These are phyloP conservation scores for Neonectria faginata DNA, from an alignment of 2,329 filamentous ascomycete genomes.

Conservation along the genomic window DNA sequence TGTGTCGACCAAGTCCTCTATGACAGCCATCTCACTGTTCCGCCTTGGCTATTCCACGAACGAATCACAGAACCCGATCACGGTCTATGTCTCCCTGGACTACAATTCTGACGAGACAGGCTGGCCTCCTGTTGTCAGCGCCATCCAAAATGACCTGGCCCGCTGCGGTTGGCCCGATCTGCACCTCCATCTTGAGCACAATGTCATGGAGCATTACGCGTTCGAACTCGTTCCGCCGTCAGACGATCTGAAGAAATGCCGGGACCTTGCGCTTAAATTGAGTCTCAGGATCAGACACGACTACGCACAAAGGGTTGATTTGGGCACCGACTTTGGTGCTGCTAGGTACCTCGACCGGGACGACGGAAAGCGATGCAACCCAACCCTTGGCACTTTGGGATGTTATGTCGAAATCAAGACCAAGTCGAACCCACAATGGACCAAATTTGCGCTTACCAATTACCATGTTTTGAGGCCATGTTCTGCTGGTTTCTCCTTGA, in stretches of 20 bases:
- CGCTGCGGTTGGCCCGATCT: background rate
- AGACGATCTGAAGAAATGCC: too few relatives aligned
- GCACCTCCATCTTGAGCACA: constrained; percentile 12
- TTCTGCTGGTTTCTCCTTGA: background rate
- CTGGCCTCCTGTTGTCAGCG: background rate
- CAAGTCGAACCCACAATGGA: background rate
- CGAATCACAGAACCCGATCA: too few relatives aligned
- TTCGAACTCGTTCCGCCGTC: background rate
- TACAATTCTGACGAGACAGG: constrained; percentile 1
- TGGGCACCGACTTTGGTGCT: too few relatives aligned
- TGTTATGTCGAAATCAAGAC: constrained; percentile 17
- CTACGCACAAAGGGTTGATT: too few relatives aligned
- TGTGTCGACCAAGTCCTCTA: background rate
- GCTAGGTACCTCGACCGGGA: too few relatives aligned
- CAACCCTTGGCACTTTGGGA: background rate
- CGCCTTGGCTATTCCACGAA: background rate
- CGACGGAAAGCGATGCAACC: background rate
- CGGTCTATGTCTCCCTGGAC: constrained; percentile 14
- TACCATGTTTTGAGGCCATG: constrained; percentile 6
- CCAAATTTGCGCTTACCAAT: constrained; percentile 6
- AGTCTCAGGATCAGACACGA: too few relatives aligned
- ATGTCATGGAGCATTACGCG: background rate
- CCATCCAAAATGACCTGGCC: background rate
- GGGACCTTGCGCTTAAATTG: too few relatives aligned
- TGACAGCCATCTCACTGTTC: background rate